These are phyloP conservation scores for Phytophthora sp. DNA, from an alignment of 352 stramenopile species.

Conservation along the genomic window DNA sequence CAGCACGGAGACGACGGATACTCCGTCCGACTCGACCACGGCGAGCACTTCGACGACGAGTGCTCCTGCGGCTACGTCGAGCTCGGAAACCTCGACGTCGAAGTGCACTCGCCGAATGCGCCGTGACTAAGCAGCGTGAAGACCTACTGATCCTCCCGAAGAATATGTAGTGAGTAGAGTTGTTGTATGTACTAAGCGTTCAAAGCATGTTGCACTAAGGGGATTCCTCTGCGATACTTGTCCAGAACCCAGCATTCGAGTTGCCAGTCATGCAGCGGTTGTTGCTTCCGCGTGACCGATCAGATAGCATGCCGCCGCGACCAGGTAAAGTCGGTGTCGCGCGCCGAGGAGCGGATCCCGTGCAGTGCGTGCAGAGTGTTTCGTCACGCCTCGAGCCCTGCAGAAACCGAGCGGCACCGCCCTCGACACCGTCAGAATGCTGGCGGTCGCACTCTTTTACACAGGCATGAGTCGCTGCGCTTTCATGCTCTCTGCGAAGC, in stretches of 20 bases:
- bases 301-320: neutral
- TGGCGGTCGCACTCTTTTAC: slow-evolving; percentile 10
- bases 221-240: no score
- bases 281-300: slow-evolving; percentile 1
- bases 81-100: slow-evolving; percentile 1
- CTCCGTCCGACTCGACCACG: neutral
- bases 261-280: no score
- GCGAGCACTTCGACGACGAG: neutral
- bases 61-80: neutral
- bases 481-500: neutral
- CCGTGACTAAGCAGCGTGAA: slow-evolving; percentile 13
- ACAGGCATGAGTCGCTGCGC: neutral
- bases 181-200: neutral
- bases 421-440: slow-evolving; percentile 4
- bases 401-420: no score
- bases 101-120: slow-evolving; percentile 21
- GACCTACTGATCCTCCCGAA: no score
- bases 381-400: neutral
- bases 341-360: neutral
- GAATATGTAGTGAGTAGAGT: slow-evolving; percentile 2
- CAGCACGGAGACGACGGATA: neutral
- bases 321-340: slow-evolving; percentile 4
- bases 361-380: neutral
- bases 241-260: no score
- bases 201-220: neutral